These are phyloP conservation scores for Scutellaria minor DNA, from an alignment of 257 asterid genomes.

Conservation along the genomic window DNA sequence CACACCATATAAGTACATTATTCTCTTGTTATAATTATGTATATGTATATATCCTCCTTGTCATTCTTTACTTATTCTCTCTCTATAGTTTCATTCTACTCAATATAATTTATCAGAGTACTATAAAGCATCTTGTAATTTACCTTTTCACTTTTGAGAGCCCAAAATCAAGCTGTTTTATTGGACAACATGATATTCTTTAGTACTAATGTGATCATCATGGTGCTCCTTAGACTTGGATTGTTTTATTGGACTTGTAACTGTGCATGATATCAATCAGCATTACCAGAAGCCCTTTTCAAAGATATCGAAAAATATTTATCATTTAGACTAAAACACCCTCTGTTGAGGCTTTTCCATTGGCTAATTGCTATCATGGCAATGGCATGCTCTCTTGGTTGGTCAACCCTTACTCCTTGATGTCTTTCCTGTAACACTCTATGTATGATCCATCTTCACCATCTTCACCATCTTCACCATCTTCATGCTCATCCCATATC, in stretches of 20 bases:
- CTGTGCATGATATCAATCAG: neutral
- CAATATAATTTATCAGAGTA: neutral
- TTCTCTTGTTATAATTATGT: slow-evolving; percentile 15
- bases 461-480: slow-evolving; percentile 35
- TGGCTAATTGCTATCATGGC: slow-evolving; percentile 26
- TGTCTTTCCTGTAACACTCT: slow-evolving; percentile 36
- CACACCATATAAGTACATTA: slow-evolving; percentile 17
- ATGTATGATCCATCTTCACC: slow-evolving; percentile 40
- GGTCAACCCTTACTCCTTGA: neutral
- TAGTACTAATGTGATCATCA: neutral
- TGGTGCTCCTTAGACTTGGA: neutral
- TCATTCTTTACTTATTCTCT: neutral
- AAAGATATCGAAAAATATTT: no score
- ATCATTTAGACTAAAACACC: slow-evolving; percentile 16
- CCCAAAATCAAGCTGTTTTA: neutral
- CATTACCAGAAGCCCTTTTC: neutral
- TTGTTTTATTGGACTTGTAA: neutral
- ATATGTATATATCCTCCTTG: neutral
- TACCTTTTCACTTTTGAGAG: neutral
- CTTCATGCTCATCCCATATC: no score
- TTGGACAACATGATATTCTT: no score
- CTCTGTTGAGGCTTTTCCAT: slow-evolving; percentile 41
- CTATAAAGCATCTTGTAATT: neutral
- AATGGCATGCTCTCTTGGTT: slow-evolving; percentile 22
- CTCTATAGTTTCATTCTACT: neutral